Base-by-base conservation (phyloP, 2,329 filamentous ascomycete genomes). In the Cladophialophora bantiana region DNA sequence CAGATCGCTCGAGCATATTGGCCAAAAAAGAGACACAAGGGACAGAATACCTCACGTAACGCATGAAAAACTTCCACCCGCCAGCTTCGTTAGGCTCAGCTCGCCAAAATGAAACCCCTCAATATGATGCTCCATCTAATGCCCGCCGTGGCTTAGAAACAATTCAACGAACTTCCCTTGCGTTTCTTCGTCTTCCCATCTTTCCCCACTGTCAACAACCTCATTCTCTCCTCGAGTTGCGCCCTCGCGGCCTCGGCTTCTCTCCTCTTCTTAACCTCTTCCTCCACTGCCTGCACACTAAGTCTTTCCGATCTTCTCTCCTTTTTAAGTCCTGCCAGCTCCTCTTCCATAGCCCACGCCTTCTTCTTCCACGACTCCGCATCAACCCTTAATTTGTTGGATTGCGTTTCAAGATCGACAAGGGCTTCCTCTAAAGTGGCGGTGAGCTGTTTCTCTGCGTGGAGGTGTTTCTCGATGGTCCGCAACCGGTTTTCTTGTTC, bases 401-500 rank as follows among this genome's bases (percentile, higher is more conserved):
- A 93, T 73, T 96, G 93, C 64, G 88, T 88, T 80, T 99, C 95
- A 42, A 99, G 87, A 74, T 99, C 95, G 1, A 93, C 94, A 35
- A 99, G 88, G 6, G 95, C 95, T 80, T 98, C 94, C 78, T 99
- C 95, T 45, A 99, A 86, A 1, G 94, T 98, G 56, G 92, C 90
- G 0, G 94, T 99, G 66, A 99, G 89, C 78, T 98, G 94, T 77
- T 96, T 96, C 83, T 99, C 95, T 3, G 95, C 95, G 71, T 91
- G 90, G 31, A 99, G 86, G 76, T 98, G 93, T 83, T 97, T 98
- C 83, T 99, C 94, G 70, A 99, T 96, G 6, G 93, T 96, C 67
- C 91, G 90, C 76, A 99, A 96, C 70, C 94, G 93, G 52, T 92
- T 91, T 77, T 99, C 95, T 78, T 97, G 94, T 74, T 99, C 95